Base-by-base conservation (phyloP, 257 asterid species). In the Solanum commersonii region DNA sequence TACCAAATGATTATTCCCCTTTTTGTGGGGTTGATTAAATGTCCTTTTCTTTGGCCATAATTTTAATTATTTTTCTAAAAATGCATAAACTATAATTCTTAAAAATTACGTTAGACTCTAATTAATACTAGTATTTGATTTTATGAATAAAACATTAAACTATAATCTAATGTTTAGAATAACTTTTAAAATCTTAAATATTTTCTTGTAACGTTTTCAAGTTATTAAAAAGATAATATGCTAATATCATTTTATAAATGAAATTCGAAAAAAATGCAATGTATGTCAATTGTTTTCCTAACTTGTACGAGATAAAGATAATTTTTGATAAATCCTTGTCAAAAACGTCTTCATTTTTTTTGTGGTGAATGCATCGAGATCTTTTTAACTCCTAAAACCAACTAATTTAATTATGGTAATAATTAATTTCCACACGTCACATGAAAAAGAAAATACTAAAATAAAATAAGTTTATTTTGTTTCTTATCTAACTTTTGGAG, bases 401-500 rank as follows among this genome's bases (percentile, higher is more conserved):
- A 78, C 0, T 42, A 0, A 78, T 78, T 8, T 37, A 78, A 77
- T 12, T 52, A 27, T 74, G 71, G 25, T 59, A 20, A 65, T n/a
- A 87, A 25, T 65, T 35, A 78, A 59, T 33, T 89, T n/a, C 7
- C 23, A n/a, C 22, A 38, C 5, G 42, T 31, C n/a, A 23, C 20
- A 59, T 20, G 10, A 34, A 71, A 11, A 42, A 67, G 44, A 40
- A 46, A 46, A 46, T 13, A 14, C 56, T 46, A 46, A 46, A 56
- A 18, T 18, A 0, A 56, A 56, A 56, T 8, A 56, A 18, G n/a
- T 56, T 56, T 56, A 18, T 56, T 56, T 56, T 56, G n/a, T 76
- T 83, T 83, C 93, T 92, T 92, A 91, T 91, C 93, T 82, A 31
- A 35, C 6, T 13, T 83, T 89, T 92, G 91, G 93, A 86, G 89